A percentile compares a stretch with the other conserved stretches of the same genome.
Evolutionary conservation across 208 protist species (phyloP).

Genomic region (Wallacemonas rigidus): DNA sequence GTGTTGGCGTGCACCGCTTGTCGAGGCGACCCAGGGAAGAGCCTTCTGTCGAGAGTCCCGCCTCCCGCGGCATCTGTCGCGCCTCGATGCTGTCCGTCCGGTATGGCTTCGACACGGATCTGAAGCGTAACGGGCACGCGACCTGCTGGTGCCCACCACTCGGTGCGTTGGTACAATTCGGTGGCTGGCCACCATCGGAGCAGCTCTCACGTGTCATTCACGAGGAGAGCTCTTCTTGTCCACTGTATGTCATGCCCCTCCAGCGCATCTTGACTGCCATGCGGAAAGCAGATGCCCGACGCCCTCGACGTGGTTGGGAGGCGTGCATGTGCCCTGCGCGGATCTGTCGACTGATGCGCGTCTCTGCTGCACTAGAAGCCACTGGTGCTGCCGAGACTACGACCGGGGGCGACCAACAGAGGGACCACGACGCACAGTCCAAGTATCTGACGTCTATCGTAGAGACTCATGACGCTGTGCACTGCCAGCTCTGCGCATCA

Average conservation of each 20-base stretch:
- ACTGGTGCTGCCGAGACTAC: neutral
- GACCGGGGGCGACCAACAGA: too few species aligned
- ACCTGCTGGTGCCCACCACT: conserved; percentile 44
- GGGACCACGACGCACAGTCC: too few species aligned
- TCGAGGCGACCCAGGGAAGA: too few species aligned
- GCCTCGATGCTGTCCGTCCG: conserved; percentile 32
- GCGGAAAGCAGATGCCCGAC: conserved; percentile 34
- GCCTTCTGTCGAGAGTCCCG: too few species aligned
- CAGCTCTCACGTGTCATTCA: conserved; percentile 35
- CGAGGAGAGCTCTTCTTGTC: conserved; percentile 37
- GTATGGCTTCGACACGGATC: conserved; percentile 40
- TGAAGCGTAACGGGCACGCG: conserved; percentile 46
- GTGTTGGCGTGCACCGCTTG: too few species aligned
- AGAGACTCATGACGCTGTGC: neutral
- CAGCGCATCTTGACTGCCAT: conserved; percentile 31
- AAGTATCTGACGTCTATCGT: too few species aligned
- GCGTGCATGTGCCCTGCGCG: neutral
- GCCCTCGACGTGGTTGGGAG: neutral
- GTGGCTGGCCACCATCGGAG: conserved; percentile 50
- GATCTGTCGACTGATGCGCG: neutral
- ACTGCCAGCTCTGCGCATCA: neutral
- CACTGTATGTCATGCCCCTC: conserved; percentile 37
- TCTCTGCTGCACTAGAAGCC: neutral
- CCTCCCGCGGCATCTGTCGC: too few species aligned
- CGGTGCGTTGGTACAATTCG: conserved; percentile 53